Conservation (phyloP, 1,139 yeast genomes). For the Candida pseudoviswanathii region DNA sequence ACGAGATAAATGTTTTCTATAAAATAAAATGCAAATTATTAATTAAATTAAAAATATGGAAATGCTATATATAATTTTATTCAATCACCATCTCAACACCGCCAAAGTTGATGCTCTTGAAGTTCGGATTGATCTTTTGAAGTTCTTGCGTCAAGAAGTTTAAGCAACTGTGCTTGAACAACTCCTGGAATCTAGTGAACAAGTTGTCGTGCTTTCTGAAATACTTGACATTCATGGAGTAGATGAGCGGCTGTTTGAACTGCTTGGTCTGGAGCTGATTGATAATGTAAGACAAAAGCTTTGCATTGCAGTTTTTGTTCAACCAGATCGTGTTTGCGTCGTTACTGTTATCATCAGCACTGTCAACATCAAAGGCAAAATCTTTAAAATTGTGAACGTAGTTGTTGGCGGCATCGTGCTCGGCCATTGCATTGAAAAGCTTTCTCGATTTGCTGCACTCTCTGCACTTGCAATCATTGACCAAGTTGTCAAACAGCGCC, state of each 20-base stretch:
- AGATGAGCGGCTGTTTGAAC: conserved; percentile 14
- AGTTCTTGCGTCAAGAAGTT: conserved; percentile 3
- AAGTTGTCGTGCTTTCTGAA: conserved; percentile 6
- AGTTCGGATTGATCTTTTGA: not conserved
- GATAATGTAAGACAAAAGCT: conserved; percentile 13
- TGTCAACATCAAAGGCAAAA: conserved; percentile 3
- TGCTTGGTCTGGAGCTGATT: conserved; percentile 13
- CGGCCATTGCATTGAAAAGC: conserved; percentile 13
- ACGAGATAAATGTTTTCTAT: no score
- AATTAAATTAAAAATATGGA: not conserved
- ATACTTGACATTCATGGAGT: conserved; percentile 12
- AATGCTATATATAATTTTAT: not conserved
- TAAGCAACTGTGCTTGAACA: conserved; percentile 16
- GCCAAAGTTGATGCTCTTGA: conserved; percentile 1
- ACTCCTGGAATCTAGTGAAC: conserved; percentile 14
- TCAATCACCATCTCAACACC: conserved; percentile 4
- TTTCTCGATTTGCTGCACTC: conserved; percentile 10
- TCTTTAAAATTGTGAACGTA: conserved; percentile 16
- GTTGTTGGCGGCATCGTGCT: conserved; percentile 15
- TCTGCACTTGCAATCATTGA: conserved; percentile 15
- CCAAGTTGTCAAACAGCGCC: conserved; percentile 7
- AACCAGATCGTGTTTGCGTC: conserved; percentile 1
- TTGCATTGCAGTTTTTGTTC: conserved; percentile 13
- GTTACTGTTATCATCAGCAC: not conserved
- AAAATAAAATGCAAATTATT: not conserved